These are phyloP conservation scores for Pachyrhizus erosus DNA, from an alignment of 306 rosid species.

Conservation along the genomic window DNA sequence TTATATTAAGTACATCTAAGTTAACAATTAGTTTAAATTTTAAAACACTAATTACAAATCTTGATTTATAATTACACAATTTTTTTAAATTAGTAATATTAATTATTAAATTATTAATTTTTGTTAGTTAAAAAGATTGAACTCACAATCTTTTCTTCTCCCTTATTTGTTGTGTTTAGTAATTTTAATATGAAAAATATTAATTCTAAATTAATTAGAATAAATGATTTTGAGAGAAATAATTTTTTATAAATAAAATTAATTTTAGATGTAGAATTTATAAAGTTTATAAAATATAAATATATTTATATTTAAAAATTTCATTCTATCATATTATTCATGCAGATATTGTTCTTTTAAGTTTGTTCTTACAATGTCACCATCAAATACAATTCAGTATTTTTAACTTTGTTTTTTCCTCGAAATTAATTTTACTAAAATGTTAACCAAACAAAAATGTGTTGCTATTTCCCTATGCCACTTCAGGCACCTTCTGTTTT, in stretches of 20 bases:
- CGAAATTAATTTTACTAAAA: not conserved
- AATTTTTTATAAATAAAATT: not conserved
- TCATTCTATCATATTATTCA: not conserved
- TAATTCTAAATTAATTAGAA: not conserved
- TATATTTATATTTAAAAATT: not conserved
- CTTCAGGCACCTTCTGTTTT: not conserved
- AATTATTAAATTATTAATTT: no score
- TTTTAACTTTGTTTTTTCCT: not conserved
- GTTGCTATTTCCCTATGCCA: not conserved
- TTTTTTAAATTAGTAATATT: no score
- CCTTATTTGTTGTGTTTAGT: not conserved
- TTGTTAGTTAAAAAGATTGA: no score
- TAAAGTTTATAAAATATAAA: not conserved
- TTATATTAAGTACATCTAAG: no score
- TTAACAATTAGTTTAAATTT: no score
- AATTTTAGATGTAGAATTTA: not conserved
- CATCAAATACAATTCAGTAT: not conserved
- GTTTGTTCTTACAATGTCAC: no score
- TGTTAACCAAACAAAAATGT: not conserved
- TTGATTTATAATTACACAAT: not conserved
- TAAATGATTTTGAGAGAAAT: not conserved
- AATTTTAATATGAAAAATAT: not conserved
- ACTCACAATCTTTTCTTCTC: no score
- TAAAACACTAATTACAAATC: no score
- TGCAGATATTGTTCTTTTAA: no score